Evolutionary conservation across 352 stramenopile genomes (phyloP).

Genomic region (Pythium rishiriense): DNA sequence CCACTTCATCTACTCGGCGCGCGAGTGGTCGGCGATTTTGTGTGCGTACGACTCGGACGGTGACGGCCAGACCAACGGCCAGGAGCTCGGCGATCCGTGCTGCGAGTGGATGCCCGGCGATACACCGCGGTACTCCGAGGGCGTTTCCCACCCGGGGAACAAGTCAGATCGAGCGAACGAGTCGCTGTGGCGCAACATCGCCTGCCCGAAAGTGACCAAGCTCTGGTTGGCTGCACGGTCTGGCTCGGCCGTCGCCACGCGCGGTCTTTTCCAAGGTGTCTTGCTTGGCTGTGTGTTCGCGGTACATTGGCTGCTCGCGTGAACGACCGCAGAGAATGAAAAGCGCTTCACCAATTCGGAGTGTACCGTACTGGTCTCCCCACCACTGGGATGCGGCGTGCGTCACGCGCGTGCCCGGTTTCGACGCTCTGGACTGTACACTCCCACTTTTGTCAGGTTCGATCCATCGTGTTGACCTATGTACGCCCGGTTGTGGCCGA

Average conservation of each 20-base stretch:
- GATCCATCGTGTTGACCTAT: no score
- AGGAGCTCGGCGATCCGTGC: conserved; percentile 61
- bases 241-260: not conserved
- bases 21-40: conserved; percentile 32
- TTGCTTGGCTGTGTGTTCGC: not conserved
- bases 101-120: conserved; percentile 34
- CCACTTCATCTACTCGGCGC: conserved; percentile 36
- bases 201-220: conserved; percentile 12
- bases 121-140: conserved; percentile 11
- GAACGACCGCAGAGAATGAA: no score
- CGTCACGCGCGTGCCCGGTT: no score
- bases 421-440: no score
- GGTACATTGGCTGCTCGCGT: not conserved
- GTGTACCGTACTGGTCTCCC: no score
- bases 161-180: not conserved
- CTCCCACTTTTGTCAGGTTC: no score
- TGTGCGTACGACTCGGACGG: conserved; percentile 53
- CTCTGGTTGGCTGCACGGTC: not conserved
- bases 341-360: no score
- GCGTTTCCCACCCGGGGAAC: conserved; percentile 26
- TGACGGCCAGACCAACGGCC: conserved; percentile 59
- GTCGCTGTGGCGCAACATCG: conserved; percentile 2
- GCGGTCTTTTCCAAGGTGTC: not conserved
- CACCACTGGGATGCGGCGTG: no score
- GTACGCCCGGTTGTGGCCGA: no score